Conservation (phyloP, 352 stramenopile species). For the Globisporangium recalcitrans region DNA sequence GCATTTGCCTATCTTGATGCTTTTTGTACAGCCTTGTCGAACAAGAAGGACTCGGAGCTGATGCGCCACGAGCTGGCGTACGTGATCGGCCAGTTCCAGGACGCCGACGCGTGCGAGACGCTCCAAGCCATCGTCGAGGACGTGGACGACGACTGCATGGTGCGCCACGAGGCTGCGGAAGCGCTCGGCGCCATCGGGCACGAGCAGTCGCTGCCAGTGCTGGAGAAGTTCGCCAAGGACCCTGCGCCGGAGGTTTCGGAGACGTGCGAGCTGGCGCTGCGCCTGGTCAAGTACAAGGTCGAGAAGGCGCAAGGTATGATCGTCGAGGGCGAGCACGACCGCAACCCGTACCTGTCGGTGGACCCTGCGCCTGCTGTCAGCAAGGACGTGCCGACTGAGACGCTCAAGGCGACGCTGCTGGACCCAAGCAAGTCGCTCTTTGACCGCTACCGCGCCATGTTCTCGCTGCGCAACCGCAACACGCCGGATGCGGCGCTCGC, state of each 20-base stretch:
- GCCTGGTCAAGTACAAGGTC: conserved; percentile 90
- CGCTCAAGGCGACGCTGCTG: conserved; percentile 87
- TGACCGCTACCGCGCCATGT: conserved; percentile 96
- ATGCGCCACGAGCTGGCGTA: conserved; percentile 98
- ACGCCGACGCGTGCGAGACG: conserved; percentile 73
- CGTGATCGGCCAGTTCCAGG: conserved; percentile 97
- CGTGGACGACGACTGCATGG: conserved; percentile 88
- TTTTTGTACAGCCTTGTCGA: conserved; percentile 48
- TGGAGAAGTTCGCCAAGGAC: conserved; percentile 84
- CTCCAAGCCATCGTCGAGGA: conserved; percentile 79
- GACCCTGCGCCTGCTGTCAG: conserved; percentile 91
- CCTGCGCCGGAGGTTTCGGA: conserved; percentile 90
- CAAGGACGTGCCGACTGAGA: conserved; percentile 58
- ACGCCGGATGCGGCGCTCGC: conserved; percentile 82
- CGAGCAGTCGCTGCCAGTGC: conserved; percentile 61
- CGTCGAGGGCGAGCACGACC: conserved; percentile 59
- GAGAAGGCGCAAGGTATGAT: conserved; percentile 47
- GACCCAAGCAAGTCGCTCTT: conserved; percentile 89
- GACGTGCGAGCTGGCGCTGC: conserved; percentile 92
- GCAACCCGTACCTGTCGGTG: conserved; percentile 91
- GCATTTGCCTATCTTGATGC: background rate
- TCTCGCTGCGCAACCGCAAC: conserved; percentile 96
- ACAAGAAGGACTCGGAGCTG: conserved; percentile 89
- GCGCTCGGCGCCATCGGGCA: conserved; percentile 95
- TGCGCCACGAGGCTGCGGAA: conserved; percentile 93